Evolutionary conservation across 257 asterid genomes (phyloP).

Genomic region (Przewalskia tangutica): DNA sequence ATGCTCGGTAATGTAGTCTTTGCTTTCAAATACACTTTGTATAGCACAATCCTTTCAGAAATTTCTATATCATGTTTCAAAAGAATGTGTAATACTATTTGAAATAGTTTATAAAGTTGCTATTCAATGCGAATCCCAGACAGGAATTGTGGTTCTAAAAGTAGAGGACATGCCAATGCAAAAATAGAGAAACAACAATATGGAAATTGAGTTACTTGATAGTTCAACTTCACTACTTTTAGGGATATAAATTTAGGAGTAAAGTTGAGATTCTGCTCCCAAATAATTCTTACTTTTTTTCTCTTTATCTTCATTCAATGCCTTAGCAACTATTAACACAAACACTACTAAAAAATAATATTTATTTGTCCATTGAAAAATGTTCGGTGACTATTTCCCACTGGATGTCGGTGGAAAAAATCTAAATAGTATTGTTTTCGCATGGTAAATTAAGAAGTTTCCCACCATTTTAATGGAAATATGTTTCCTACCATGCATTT

Average conservation of each 20-base stretch:
- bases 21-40: neutral
- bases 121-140: neutral
- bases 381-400: too few species aligned
- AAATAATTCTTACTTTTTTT: neutral
- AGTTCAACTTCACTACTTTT: neutral
- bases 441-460: too few species aligned
- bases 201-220: neutral
- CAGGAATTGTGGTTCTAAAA: conserved; percentile 22
- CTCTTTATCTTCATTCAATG: neutral
- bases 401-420: too few species aligned
- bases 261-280: neutral
- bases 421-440: too few species aligned
- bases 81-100: too few species aligned
- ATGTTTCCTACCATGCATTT: too few species aligned
- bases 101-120: too few species aligned
- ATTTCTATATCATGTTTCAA: neutral
- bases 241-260: neutral
- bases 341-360: too few species aligned
- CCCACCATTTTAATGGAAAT: too few species aligned
- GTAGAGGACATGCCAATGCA: conserved; percentile 14
- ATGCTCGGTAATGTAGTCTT: too few species aligned
- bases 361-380: too few species aligned
- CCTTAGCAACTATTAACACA: neutral
- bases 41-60: neutral
- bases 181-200: conserved; percentile 1